These are phyloP conservation scores for Hondaea fermentalgiana DNA, from an alignment of 108 stramenopile species.

Conservation along the genomic window DNA sequence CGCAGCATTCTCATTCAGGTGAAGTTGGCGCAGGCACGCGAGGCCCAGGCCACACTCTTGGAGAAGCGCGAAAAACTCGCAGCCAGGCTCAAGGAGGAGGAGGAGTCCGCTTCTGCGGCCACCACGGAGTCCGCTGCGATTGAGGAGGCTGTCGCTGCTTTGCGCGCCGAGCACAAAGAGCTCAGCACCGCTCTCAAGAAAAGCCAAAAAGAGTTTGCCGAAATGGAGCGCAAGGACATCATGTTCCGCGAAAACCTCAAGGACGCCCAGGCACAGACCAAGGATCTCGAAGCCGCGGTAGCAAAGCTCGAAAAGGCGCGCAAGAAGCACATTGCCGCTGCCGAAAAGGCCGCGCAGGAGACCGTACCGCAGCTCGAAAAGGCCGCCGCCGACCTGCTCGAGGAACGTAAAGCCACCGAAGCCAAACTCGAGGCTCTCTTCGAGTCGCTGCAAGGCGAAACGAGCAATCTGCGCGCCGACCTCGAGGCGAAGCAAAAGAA, in stretches of 20 bases:
- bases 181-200: constrained; percentile 51
- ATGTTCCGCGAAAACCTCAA: constrained; percentile 82
- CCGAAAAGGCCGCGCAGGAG: constrained; percentile 47
- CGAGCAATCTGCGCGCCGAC: constrained; percentile 65
- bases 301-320: constrained; percentile 42
- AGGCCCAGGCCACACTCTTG: constrained; percentile 36
- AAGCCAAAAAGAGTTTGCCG: constrained; percentile 73
- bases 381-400: constrained; percentile 39
- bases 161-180: constrained; percentile 56
- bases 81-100: constrained; percentile 29
- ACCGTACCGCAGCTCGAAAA: constrained; percentile 61
- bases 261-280: constrained; percentile 58
- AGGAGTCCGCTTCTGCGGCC: not conserved
- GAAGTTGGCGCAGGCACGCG: constrained; percentile 23
- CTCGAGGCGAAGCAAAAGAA: constrained; percentile 76
- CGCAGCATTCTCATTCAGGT: constrained; percentile 77
- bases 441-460: constrained; percentile 33
- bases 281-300: constrained; percentile 62
- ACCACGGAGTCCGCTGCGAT: not conserved
- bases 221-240: constrained; percentile 81
- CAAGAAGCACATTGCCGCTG: constrained; percentile 52
- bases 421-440: not conserved
- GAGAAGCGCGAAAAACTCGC: constrained; percentile 43
- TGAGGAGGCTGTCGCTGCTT: constrained; percentile 27
- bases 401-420: constrained; percentile 16